Evolutionary conservation across 208 protist species (phyloP).

Genomic region (Histomonas meleagridis): DNA sequence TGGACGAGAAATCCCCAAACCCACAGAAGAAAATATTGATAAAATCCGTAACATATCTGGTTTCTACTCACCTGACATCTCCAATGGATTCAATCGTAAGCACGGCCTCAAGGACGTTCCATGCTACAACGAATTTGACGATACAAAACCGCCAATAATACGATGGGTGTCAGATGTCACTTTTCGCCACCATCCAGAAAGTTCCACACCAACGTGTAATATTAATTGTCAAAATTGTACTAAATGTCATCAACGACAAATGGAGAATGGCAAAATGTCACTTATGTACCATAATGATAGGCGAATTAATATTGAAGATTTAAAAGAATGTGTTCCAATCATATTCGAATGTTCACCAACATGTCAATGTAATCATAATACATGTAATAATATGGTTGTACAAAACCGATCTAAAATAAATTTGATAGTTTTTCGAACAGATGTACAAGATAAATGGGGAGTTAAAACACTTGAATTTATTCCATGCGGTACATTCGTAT

Average conservation of each 20-base stretch:
- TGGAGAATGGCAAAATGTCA: background rate
- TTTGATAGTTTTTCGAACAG: background rate
- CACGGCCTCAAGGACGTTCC: background rate
- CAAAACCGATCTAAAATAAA: background rate
- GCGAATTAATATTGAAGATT: background rate
- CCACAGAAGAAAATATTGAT: too few relatives aligned
- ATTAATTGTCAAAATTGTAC: background rate
- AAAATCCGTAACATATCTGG: too few relatives aligned
- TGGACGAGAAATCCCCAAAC: too few relatives aligned
- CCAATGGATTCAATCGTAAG: background rate
- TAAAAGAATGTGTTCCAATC: background rate
- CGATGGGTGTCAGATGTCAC: background rate
- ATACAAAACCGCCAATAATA: background rate
- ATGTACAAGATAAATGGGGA: conserved; percentile 42
- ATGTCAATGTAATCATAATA: background rate
- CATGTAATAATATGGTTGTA: background rate
- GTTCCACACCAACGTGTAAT: background rate
- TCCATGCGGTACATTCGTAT: conserved; percentile 40
- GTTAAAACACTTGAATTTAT: conserved; percentile 39
- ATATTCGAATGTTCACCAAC: background rate
- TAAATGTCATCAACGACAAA: background rate
- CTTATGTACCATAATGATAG: background rate
- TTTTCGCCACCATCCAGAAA: background rate
- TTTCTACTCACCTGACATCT: background rate
- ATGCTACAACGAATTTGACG: background rate